Evolutionary conservation across 2,329 filamentous ascomycete species (phyloP), one percentile per base, ranked within the genome.

Genomic region (Juglanconis juglandina): DNA sequence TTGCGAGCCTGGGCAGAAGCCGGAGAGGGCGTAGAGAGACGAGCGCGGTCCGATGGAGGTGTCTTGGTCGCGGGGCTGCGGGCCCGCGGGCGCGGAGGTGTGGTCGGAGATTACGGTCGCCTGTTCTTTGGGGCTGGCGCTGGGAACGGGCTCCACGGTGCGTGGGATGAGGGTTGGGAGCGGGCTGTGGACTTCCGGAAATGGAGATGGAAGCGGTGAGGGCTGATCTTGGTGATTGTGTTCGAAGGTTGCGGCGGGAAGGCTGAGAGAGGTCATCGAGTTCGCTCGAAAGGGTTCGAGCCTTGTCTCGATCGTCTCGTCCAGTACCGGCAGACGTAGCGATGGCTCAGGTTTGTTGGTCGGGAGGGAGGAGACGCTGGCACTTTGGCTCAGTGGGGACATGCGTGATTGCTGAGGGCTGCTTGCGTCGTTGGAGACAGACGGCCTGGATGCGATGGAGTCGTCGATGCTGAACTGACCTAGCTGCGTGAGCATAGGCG

Each of bases 1-100:
- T n/a, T 69, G 69, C 6, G 76, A 75, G 1, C 76, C 76, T 6
- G 70, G 61, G 63, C 77, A 79, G 52, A 78, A 72, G 0, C 76
- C 74, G 9, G 70, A 71, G 17, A 74, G 61, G 34, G 67, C 66
- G 49, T 71, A 67, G 39, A 76, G 72, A 2, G 71, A 75, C 63
- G 74, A 77, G 14, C 70, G 68, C 0, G 71, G 63, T 0, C 73
- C 72, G 33, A 79, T 75, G 44, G 62, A 64, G 59, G 67, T 69
- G 55, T 72, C 72, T 13, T 66, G 63, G 55, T 66, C 63, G 65
- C 59, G 54, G 5, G 54, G 59, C 63, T 54, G 55, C 61, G 56
- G 46, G 44, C 30, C 35, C 7, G 53, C 24, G 8, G 9, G 32
- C 10, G 42, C 30, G 60, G 63, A 61, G 37, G 55, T 44, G 44